These are phyloP conservation scores for Colletotrichum sp. DNA, from an alignment of 2,329 filamentous ascomycete species.

Conservation along the genomic window DNA sequence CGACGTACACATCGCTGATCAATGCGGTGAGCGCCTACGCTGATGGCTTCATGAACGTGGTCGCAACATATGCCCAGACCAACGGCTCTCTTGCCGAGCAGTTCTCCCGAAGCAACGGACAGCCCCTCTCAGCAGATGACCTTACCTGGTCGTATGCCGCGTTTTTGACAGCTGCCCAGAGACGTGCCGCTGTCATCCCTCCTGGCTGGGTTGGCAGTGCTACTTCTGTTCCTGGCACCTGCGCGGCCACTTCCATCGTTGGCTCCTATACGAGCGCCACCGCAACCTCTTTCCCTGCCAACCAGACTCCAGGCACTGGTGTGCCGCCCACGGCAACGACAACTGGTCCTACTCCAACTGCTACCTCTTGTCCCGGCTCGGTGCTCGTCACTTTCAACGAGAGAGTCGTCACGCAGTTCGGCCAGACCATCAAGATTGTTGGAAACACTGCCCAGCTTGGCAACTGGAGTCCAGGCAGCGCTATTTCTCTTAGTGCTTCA, in stretches of 20 bases:
- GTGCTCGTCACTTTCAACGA: constrained; percentile 70
- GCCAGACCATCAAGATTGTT: constrained; percentile 69
- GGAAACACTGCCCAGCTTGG: constrained; percentile 67
- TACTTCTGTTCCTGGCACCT: constrained; percentile 53
- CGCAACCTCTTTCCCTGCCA: constrained; percentile 52
- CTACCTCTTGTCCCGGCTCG: constrained; percentile 36
- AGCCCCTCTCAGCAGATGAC: constrained; percentile 67
- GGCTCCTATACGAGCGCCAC: constrained; percentile 59
- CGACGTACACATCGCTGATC: constrained; percentile 59
- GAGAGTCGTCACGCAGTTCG: constrained; percentile 59
- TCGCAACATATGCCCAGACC: constrained; percentile 64
- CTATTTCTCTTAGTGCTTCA: constrained; percentile 60
- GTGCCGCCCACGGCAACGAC: constrained; percentile 21
- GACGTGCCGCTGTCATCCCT: constrained; percentile 60
- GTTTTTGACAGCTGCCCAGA: constrained; percentile 67
- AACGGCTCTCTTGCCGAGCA: constrained; percentile 74
- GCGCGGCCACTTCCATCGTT: constrained; percentile 48
- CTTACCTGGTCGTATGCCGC: constrained; percentile 78
- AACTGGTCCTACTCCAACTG: constrained; percentile 31
- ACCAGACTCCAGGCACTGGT: constrained; percentile 48
- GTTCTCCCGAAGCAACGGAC: constrained; percentile 58
- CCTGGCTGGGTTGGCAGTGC: constrained; percentile 59
- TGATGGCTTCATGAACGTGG: constrained; percentile 65
- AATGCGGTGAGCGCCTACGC: constrained; percentile 63
- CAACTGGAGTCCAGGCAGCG: constrained; percentile 62